These are phyloP conservation scores for Pythium angustatum DNA, from an alignment of 352 stramenopile species.

Conservation along the genomic window DNA sequence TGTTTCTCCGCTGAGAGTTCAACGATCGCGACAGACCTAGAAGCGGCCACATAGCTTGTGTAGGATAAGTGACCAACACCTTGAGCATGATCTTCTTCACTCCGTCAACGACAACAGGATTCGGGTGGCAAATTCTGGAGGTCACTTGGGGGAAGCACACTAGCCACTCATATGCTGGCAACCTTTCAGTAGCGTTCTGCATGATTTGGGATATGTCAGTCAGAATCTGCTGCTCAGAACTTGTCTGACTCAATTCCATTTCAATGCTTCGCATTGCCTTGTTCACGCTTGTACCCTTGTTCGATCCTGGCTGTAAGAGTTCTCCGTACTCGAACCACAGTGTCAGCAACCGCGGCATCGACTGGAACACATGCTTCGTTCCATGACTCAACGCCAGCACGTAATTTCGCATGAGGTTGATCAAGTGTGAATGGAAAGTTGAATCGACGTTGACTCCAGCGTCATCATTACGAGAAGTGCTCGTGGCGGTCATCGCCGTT, in stretches of 20 bases:
- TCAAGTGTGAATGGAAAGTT: constrained; percentile 68
- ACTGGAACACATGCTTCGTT: constrained; percentile 98
- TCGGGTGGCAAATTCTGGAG: constrained; percentile 92
- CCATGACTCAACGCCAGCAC: constrained; percentile 76
- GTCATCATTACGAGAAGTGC: constrained; percentile 37
- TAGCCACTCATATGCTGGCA: constrained; percentile 95
- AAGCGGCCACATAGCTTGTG: constrained; percentile 97
- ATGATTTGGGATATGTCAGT: constrained; percentile 67
- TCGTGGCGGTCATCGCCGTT: constrained; percentile 36
- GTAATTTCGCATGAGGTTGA: constrained; percentile 95
- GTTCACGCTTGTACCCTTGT: constrained; percentile 46
- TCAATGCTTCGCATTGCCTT: constrained; percentile 70
- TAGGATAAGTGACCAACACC: constrained; percentile 93
- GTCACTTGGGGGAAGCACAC: constrained; percentile 98
- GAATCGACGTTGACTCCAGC: constrained; percentile 47
- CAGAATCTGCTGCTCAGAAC: constrained; percentile 59
- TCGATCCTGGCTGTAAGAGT: constrained; percentile 47
- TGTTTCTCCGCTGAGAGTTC: constrained; percentile 66
- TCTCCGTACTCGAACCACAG: constrained; percentile 97
- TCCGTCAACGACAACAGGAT: constrained; percentile 77
- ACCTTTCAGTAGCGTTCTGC: constrained; percentile 46
- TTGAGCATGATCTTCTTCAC: constrained; percentile 94
- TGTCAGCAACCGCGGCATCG: constrained; percentile 95
- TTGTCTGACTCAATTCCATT: constrained; percentile 54
- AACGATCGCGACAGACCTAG: constrained; percentile 93